These are phyloP conservation scores for Penicillium sp. DNA, from an alignment of 2,329 filamentous ascomycete species.

Conservation along the genomic window DNA sequence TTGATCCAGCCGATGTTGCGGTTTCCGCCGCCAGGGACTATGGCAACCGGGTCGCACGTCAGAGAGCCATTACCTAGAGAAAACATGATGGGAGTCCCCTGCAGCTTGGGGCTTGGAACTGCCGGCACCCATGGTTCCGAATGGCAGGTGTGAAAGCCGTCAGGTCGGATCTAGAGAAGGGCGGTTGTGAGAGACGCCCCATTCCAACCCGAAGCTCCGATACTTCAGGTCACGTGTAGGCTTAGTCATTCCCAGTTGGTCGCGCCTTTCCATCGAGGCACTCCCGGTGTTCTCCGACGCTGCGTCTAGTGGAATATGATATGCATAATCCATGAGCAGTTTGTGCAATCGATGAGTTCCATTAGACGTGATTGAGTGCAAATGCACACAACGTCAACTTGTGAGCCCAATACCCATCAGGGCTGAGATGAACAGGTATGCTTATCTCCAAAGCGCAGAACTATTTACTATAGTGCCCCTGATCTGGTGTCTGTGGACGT, in stretches of 20 bases:
- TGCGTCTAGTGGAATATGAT: too few relatives aligned
- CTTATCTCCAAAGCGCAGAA: too few relatives aligned
- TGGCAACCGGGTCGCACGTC: background rate
- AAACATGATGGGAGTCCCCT: slow-evolving; percentile 56
- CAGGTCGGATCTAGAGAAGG: slow-evolving; percentile 16
- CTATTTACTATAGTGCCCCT: too few relatives aligned
- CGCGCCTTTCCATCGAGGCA: too few relatives aligned
- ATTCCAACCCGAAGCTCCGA: slow-evolving; percentile 23
- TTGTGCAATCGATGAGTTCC: too few relatives aligned
- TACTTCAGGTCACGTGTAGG: slow-evolving; percentile 22
- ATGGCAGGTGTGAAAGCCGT: slow-evolving; percentile 15
- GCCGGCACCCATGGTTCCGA: slow-evolving; percentile 57
- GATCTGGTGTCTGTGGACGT: too few relatives aligned
- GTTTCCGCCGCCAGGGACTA: slow-evolving; percentile 7
- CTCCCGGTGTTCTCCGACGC: too few relatives aligned
- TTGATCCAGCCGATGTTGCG: slow-evolving; percentile 10
- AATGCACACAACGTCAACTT: too few relatives aligned
- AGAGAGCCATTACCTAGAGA: slow-evolving; percentile 51
- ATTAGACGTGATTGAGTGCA: too few relatives aligned
- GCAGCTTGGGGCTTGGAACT: slow-evolving; percentile 59
- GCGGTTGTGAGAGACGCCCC: slow-evolving; percentile 15
- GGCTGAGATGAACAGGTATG: too few relatives aligned
- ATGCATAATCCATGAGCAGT: too few relatives aligned
- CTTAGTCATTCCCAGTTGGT: slow-evolving; percentile 6
- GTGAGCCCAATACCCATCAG: too few relatives aligned